Conservation (phyloP, 495 filamentous ascomycete genomes). For the Neurospora sp. region DNA sequence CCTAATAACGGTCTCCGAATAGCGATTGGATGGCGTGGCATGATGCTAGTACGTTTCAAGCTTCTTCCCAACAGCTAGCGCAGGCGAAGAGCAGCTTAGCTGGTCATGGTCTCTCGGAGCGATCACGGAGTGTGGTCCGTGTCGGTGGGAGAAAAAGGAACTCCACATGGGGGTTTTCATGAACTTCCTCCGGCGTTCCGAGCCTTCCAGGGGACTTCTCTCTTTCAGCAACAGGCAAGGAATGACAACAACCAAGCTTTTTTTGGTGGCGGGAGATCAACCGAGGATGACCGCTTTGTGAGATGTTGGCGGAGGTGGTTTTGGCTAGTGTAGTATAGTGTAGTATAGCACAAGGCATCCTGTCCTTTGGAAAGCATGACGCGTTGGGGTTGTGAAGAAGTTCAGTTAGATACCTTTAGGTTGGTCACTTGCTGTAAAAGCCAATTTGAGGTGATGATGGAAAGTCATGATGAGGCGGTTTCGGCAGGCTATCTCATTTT, state of each 20-base stretch:
- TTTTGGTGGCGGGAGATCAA: background rate
- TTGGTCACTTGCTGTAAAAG: background rate
- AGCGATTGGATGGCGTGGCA: background rate
- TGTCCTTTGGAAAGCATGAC: background rate
- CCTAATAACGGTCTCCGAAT: background rate
- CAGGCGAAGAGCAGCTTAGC: background rate
- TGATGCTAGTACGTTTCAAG: background rate
- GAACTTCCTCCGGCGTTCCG: too few species aligned
- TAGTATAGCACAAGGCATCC: background rate
- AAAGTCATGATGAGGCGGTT: background rate
- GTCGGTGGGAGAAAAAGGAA: background rate
- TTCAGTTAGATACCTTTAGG: too few species aligned
- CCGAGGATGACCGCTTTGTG: background rate
- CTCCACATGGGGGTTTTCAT: too few species aligned
- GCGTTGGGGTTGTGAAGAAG: background rate
- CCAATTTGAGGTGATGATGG: background rate
- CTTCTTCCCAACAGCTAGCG: background rate
- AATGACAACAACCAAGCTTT: background rate
- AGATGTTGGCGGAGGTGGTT: background rate
- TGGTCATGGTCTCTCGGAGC: background rate
- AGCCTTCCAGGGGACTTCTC: too few species aligned
- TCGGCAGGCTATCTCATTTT: background rate
- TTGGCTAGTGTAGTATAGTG: background rate
- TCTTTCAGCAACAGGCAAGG: too few species aligned
- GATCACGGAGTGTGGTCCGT: background rate